Conservation (phyloP, 2,329 filamentous ascomycete genomes). For the Drechslerella dactyloides region DNA sequence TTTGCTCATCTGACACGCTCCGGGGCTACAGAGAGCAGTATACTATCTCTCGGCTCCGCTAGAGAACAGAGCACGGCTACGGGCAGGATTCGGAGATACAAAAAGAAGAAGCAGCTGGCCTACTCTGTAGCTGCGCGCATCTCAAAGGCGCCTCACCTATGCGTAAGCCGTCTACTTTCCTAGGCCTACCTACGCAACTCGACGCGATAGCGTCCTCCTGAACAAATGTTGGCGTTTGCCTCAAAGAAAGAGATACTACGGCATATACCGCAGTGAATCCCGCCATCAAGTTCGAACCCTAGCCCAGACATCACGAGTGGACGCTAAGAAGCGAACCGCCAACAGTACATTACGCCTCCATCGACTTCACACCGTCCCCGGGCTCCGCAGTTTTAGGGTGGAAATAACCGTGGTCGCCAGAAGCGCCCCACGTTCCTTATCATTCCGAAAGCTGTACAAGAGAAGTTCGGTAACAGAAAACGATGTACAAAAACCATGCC, state of each 20-base stretch:
- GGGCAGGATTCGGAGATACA: slow-evolving; percentile 4
- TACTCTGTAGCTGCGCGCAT: neutral
- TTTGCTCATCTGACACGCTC: slow-evolving; percentile 47
- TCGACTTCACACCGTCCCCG: slow-evolving; percentile 1
- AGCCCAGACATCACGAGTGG: slow-evolving; percentile 30
- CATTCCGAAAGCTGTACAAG: slow-evolving; percentile 50
- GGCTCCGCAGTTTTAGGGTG: slow-evolving; percentile 14
- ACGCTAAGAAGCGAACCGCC: neutral
- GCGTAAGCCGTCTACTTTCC: too few relatives aligned
- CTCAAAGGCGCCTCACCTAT: too few relatives aligned
- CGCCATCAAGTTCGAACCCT: neutral
- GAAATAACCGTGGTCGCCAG: slow-evolving; percentile 38
- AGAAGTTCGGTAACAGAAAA: slow-evolving; percentile 40
- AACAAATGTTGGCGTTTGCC: neutral
- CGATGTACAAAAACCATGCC: slow-evolving; percentile 51
- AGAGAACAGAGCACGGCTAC: too few relatives aligned
- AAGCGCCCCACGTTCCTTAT: slow-evolving; percentile 40
- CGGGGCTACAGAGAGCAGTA: too few relatives aligned
- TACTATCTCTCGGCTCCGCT: neutral
- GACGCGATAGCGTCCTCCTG: slow-evolving; percentile 7
- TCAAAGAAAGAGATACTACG: too few relatives aligned
- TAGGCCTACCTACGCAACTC: too few relatives aligned
- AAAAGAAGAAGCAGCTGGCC: neutral
- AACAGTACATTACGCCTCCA: neutral
- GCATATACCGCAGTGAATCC: too few relatives aligned